Conservation (phyloP, 768 basidiomycete species). For the Auricularia sp. region DNA sequence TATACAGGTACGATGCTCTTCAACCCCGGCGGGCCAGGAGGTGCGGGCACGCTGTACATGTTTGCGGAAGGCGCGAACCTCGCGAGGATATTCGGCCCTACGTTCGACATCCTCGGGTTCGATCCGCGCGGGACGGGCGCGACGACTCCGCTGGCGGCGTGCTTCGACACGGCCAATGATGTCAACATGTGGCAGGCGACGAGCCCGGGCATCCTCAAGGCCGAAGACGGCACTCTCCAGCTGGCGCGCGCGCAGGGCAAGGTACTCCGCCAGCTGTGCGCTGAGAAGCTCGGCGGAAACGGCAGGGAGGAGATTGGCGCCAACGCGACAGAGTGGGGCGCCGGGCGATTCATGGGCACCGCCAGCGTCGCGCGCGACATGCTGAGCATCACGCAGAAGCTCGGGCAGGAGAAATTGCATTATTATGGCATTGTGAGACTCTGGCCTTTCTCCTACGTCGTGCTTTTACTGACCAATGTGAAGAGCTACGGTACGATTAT, state of each 20-base stretch:
- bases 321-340: neutral
- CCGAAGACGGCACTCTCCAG: neutral
- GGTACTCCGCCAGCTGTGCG: neutral
- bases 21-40: neutral
- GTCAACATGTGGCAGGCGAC: neutral
- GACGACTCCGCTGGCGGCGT: neutral
- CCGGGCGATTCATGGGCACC: constrained; percentile 1
- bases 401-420: constrained; percentile 10
- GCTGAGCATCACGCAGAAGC: constrained; percentile 10
- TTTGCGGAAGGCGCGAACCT: neutral
- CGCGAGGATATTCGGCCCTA: neutral
- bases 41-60: neutral
- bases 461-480: neutral
- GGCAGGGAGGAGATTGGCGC: neutral
- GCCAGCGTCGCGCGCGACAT: constrained; percentile 10
- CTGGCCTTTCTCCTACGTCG: no score
- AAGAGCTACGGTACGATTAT: constrained; percentile 4
- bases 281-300: neutral
- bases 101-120: neutral
- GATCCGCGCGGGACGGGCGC: neutral
- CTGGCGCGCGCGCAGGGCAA: neutral
- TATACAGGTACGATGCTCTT: neutral
- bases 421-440: constrained; percentile 3
- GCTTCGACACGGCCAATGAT: neutral
- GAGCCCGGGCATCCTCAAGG: neutral